phyloP scores from a whole-genome alignment of 495 filamentous ascomycete species.

The Collariella sp. region DNA sequence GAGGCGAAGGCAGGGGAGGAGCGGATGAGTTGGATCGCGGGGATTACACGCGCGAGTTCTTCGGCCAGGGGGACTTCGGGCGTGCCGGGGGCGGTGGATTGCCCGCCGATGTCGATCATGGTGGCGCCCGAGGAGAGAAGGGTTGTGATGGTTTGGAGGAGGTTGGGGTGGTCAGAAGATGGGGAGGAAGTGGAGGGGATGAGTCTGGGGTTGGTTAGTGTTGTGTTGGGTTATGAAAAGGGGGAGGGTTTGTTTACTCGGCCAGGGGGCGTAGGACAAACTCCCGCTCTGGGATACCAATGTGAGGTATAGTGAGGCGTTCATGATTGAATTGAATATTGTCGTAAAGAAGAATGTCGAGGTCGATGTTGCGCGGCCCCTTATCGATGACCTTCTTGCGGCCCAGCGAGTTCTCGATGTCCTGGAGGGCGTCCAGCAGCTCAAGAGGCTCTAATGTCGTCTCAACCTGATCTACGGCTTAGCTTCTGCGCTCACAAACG shows the following conservation, averaged over 20 bases:
- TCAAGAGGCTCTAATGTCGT: slow-evolving; percentile 66
- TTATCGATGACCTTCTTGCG: slow-evolving; percentile 83
- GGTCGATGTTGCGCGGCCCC: slow-evolving; percentile 84
- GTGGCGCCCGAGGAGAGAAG: slow-evolving; percentile 62
- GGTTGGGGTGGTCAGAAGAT: slow-evolving; percentile 47
- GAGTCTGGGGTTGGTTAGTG: slow-evolving; percentile 38
- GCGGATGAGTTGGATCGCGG: slow-evolving; percentile 66
- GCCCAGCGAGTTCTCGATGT: slow-evolving; percentile 69
- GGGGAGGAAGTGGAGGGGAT: slow-evolving; percentile 77
- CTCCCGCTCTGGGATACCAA: slow-evolving; percentile 78
- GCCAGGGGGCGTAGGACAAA: slow-evolving; percentile 86
- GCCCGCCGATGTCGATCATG: slow-evolving; percentile 88
- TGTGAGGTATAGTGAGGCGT: slow-evolving; percentile 76
- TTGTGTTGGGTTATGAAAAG: background rate
- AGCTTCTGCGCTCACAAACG: background rate
- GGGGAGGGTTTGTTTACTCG: slow-evolving; percentile 50
- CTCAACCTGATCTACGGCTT: slow-evolving; percentile 52
- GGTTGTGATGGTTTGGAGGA: slow-evolving; percentile 40
- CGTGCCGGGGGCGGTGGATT: slow-evolving; percentile 76
- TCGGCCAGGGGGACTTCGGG: slow-evolving; percentile 56
- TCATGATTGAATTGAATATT: slow-evolving; percentile 54
- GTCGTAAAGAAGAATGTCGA: slow-evolving; percentile 88
- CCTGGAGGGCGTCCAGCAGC: slow-evolving; percentile 70
- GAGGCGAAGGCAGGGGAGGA: slow-evolving; percentile 53
- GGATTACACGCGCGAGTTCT: slow-evolving; percentile 70